These are phyloP conservation scores for Backusella westeae DNA, from an alignment of 192 early-diverging fungal species.

Conservation along the genomic window DNA sequence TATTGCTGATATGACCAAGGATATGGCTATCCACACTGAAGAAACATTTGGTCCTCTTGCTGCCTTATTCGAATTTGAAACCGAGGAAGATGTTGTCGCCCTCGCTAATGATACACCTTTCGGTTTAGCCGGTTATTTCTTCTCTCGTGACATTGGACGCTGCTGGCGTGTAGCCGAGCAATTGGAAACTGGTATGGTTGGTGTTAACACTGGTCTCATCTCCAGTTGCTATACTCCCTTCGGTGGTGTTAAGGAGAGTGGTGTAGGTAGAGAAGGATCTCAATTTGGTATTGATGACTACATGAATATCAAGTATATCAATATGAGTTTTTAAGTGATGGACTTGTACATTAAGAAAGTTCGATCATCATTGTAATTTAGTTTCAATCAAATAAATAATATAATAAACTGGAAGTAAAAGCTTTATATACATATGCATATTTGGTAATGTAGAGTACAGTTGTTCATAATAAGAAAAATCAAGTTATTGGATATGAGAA, in stretches of 20 bases:
- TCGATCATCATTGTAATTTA: neutral
- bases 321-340: slow-evolving; percentile 13
- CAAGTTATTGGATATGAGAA: no score
- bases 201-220: slow-evolving; percentile 73
- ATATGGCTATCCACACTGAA: slow-evolving; percentile 70
- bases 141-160: slow-evolving; percentile 69
- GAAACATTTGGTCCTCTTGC: slow-evolving; percentile 95
- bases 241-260: slow-evolving; percentile 74
- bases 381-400: neutral
- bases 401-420: neutral
- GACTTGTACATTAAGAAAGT: neutral
- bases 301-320: slow-evolving; percentile 18
- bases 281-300: slow-evolving; percentile 20
- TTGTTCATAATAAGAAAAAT: no score
- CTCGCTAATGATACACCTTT: slow-evolving; percentile 70
- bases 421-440: no score
- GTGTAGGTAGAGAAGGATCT: slow-evolving; percentile 68
- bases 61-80: slow-evolving; percentile 70
- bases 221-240: slow-evolving; percentile 62
- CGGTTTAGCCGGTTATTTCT: slow-evolving; percentile 88
- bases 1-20: slow-evolving; percentile 60
- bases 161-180: slow-evolving; percentile 80
- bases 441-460: no score
- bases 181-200: slow-evolving; percentile 88
- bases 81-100: slow-evolving; percentile 76